Percentiles rank a stretch among this genome's conserved stretches.
Evolutionary conservation across 1,284 basidiomycete genomes (phyloP).

Genomic region (Heterobasidion occidentale): DNA sequence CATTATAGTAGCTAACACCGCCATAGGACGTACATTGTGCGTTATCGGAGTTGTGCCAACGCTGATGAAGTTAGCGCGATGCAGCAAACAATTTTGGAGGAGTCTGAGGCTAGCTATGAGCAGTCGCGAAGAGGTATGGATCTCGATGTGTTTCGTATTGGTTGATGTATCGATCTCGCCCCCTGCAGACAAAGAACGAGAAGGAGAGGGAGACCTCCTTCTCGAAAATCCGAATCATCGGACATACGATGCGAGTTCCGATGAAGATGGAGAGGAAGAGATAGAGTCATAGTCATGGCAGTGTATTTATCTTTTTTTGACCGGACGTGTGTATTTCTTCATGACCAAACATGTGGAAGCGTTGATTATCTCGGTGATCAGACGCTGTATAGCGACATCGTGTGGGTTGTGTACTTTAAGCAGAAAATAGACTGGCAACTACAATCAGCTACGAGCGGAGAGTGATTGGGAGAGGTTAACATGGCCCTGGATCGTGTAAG

Average conservation of each 20-base stretch:
- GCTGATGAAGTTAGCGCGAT: conserved; percentile 55
- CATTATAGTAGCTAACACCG: background rate
- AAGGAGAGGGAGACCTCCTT: background rate
- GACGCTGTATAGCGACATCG: too few relatives aligned
- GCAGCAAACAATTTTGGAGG: conserved; percentile 70
- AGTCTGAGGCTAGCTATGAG: conserved; percentile 60
- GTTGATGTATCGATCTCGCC: background rate
- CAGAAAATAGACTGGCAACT: too few relatives aligned
- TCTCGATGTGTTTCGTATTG: background rate
- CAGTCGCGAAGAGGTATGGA: conserved; percentile 29
- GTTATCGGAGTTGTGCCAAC: conserved; percentile 64
- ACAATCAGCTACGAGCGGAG: too few relatives aligned
- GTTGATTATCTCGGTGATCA: too few relatives aligned
- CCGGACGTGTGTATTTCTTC: too few relatives aligned
- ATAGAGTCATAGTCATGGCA: background rate
- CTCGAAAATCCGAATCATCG: conserved; percentile 1
- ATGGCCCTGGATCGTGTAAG: too few relatives aligned
- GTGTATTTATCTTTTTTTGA: too few relatives aligned
- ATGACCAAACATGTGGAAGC: too few relatives aligned
- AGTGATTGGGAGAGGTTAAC: too few relatives aligned
- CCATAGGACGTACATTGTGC: conserved; percentile 53
- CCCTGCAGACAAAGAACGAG: background rate
- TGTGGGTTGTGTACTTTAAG: too few relatives aligned
- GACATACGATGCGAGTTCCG: background rate
- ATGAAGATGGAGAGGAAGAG: background rate